phyloP scores from a whole-genome alignment of 192 early-diverging fungal species.

The Backusella morwellensis region DNA sequence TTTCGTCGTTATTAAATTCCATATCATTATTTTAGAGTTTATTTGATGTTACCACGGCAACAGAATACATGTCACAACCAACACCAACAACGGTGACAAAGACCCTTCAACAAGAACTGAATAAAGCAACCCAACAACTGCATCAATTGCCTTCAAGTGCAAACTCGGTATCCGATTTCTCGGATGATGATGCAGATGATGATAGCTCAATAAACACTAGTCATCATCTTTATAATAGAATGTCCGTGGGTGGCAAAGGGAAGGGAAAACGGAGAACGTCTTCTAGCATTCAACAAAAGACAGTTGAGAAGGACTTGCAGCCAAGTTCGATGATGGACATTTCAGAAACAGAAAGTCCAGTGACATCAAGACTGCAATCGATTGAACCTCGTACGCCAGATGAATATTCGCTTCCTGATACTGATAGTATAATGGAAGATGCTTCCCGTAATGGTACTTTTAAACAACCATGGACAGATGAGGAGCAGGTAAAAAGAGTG shows the following conservation, averaged over 20 bases:
- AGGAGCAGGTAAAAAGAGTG: slow-evolving; percentile 49
- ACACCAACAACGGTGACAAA: background rate
- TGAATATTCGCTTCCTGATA: slow-evolving; percentile 3
- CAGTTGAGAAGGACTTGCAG: background rate
- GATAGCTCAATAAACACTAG: background rate
- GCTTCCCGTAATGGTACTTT: slow-evolving; percentile 50
- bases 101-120: slow-evolving; percentile 16
- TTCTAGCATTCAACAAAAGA: background rate
- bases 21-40: slow-evolving; percentile 14
- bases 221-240: background rate
- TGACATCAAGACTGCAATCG: background rate
- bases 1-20: background rate
- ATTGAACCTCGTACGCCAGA: slow-evolving; percentile 21
- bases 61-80: background rate
- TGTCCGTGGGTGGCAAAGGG: slow-evolving; percentile 15
- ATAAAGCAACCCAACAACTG: slow-evolving; percentile 15
- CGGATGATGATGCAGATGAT: slow-evolving; percentile 27
- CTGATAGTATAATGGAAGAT: slow-evolving; percentile 3
- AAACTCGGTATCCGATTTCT: slow-evolving; percentile 27
- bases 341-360: background rate
- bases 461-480: slow-evolving; percentile 72
- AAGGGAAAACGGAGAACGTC: slow-evolving; percentile 28
- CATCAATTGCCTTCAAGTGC: slow-evolving; percentile 22
- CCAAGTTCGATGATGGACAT: slow-evolving; percentile 6
- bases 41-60: slow-evolving; percentile 16